A percentile compares a stretch with the other conserved stretches of the same genome.
phyloP scores from a whole-genome alignment of 2,329 filamentous ascomycete genomes.

The Colletotrichum falcatum region DNA sequence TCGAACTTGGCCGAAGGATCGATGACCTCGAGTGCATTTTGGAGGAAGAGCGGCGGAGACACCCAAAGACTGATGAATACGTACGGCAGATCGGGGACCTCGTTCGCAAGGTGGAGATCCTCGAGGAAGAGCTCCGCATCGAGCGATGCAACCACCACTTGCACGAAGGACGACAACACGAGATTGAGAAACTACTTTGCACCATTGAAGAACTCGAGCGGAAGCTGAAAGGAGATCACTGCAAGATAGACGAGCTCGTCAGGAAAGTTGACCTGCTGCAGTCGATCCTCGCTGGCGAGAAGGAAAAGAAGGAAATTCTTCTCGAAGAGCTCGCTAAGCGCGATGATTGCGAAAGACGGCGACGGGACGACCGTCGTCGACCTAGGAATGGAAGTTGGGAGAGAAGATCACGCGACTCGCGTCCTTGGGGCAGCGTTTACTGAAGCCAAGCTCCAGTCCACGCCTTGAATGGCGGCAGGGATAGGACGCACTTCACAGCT shows the following conservation, averaged over 20 bases:
- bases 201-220: conserved; percentile 25
- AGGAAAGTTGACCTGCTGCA: conserved; percentile 36
- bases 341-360: conserved; percentile 23
- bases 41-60: conserved; percentile 25
- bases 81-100: conserved; percentile 34
- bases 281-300: conserved; percentile 26
- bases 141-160: conserved; percentile 27
- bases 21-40: conserved; percentile 32
- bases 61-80: conserved; percentile 18
- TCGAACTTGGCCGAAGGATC: conserved; percentile 23
- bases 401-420: conserved; percentile 21
- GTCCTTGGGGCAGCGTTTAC: conserved; percentile 14
- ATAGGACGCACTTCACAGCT: too few relatives aligned
- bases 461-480: too few relatives aligned
- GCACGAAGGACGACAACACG: conserved; percentile 21
- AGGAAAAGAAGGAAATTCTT: conserved; percentile 28
- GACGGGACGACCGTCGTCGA: conserved; percentile 21
- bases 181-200: conserved; percentile 30
- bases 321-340: conserved; percentile 32
- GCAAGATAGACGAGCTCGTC: conserved; percentile 24
- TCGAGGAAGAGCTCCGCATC: conserved; percentile 32
- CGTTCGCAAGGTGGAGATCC: conserved; percentile 31
- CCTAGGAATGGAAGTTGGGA: conserved; percentile 34
- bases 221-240: conserved; percentile 31
- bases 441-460: neutral